Evolutionary conservation across 768 basidiomycete species (phyloP), one percentile per base, ranked within the genome.

Genomic region (Suillus americanus): DNA sequence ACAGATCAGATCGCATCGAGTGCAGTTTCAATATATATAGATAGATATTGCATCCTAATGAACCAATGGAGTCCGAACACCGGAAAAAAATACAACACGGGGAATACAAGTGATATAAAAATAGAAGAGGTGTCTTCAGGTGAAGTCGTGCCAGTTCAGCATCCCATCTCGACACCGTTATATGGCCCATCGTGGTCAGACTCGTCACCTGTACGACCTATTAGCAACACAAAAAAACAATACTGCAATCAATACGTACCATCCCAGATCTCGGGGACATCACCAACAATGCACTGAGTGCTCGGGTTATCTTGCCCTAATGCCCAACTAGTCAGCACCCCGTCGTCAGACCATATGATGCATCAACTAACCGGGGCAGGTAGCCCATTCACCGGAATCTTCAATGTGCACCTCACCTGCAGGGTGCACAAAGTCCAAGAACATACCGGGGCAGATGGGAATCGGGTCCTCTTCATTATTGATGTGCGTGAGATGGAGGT

Each of bases 301-400:
- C 80, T 84, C 6, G 80, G 68, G 69, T 90, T 90, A 65, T 91
- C 89, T 64, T 89, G 83, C 5, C 88, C 85, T 86, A 60, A 40
- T 38, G 30, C 23, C 9, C 14, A 64, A 16, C 5, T 18, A 40
- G 54, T 57, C 33, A 62, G 25, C 3, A 38, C 13, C 9, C 30
- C 14, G 0, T 35, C 53, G n/a, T 23, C 1, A 16, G 23, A 25
- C 16, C 6, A n/a, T 35, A 54, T 3, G 3, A 25, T 60, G 20
- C 14, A 30, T 40, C 2, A 41, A 62, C 51, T 35, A 43, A 80
- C 86, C 85, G 6, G 86, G 81, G 66, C 89, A 90, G 8, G 75
- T 64, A 25, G 80, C 73, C 88, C 89, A 91, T 20, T 75, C 72
- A 0, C 77, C 79, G 3, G 77, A 78, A 48, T 82, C 79, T 63